Conservation (phyloP, 2,329 filamentous ascomycete genomes). For the Fusarium papillatum region DNA sequence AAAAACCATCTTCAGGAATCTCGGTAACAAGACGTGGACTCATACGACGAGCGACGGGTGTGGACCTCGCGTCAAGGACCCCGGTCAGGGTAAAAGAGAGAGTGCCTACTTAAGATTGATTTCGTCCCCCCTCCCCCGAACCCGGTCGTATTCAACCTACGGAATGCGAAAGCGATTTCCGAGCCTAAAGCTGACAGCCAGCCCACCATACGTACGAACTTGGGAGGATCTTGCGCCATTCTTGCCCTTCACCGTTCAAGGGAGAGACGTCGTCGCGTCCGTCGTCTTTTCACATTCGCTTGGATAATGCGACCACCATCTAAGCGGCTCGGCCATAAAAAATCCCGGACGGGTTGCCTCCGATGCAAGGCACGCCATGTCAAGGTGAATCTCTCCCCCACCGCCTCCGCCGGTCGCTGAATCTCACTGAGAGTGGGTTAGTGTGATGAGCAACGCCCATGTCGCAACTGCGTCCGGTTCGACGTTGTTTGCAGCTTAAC, state of each 20-base stretch:
- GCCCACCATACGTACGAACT: not conserved
- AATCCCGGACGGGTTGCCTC: constrained; percentile 29
- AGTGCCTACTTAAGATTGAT: constrained; percentile 5
- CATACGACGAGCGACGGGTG: not conserved
- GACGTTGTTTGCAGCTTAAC: constrained; percentile 27
- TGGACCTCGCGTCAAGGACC: not conserved
- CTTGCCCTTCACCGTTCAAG: not conserved
- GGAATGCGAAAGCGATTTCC: constrained; percentile 18
- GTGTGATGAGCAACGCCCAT: constrained; percentile 34
- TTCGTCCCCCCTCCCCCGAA: not conserved
- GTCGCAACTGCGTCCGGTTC: constrained; percentile 28
- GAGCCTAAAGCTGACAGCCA: not conserved
- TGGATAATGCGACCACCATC: constrained; percentile 3
- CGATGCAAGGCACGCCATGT: constrained; percentile 33
- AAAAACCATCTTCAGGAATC: not conserved
- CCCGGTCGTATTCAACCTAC: constrained; percentile 6
- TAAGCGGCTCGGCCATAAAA: constrained; percentile 27
- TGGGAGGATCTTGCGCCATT: not conserved
- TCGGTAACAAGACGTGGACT: not conserved
- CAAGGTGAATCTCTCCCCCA: constrained; percentile 13
- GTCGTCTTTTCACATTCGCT: not conserved
- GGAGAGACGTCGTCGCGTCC: not conserved
- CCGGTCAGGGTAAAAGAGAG: not conserved
- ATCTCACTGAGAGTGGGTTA: constrained; percentile 1
- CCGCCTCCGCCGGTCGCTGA: not conserved